These are phyloP conservation scores for Sporisorium graminicola DNA, from an alignment of 1,284 basidiomycete species.

Conservation along the genomic window DNA sequence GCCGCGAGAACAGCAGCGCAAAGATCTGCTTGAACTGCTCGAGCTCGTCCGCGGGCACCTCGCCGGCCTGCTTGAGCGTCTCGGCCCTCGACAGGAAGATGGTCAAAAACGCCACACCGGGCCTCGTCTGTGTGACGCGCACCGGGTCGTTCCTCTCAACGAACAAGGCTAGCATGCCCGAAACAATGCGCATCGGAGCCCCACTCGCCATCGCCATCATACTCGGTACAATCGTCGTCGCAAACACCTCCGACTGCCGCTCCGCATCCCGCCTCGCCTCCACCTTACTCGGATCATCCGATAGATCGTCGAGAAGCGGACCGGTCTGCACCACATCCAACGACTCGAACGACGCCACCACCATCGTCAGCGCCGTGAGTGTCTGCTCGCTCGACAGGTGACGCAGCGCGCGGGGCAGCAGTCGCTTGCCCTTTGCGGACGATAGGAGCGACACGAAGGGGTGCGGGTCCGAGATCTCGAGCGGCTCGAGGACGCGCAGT, in stretches of 20 bases:
- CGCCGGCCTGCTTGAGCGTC: conserved; percentile 79
- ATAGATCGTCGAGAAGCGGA: conserved; percentile 36
- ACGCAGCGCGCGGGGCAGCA: conserved; percentile 89
- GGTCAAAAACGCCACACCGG: conserved; percentile 91
- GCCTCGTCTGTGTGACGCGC: conserved; percentile 79
- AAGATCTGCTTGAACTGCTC: conserved; percentile 82
- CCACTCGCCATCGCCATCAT: conserved; percentile 84
- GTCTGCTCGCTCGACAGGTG: conserved; percentile 84
- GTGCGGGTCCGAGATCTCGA: conserved; percentile 95
- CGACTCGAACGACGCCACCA: conserved; percentile 93
- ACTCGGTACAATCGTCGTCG: conserved; percentile 85
- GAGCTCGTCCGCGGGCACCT: conserved; percentile 77
- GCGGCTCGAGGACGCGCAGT: conserved; percentile 86
- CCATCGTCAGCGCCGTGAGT: conserved; percentile 87
- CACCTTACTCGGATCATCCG: conserved; percentile 28
- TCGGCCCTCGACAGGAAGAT: conserved; percentile 92
- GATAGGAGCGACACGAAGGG: conserved; percentile 93
- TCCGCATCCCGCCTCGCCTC: conserved; percentile 77
- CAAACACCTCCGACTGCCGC: conserved; percentile 87
- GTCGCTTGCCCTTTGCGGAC: conserved; percentile 90
- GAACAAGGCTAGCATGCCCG: conserved; percentile 86
- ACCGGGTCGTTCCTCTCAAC: conserved; percentile 84
- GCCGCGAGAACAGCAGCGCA: conserved; percentile 82
- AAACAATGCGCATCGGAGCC: conserved; percentile 83
- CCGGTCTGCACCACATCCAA: conserved; percentile 75